Evolutionary conservation across 768 basidiomycete genomes (phyloP).

Genomic region (Mrakia gelida): DNA sequence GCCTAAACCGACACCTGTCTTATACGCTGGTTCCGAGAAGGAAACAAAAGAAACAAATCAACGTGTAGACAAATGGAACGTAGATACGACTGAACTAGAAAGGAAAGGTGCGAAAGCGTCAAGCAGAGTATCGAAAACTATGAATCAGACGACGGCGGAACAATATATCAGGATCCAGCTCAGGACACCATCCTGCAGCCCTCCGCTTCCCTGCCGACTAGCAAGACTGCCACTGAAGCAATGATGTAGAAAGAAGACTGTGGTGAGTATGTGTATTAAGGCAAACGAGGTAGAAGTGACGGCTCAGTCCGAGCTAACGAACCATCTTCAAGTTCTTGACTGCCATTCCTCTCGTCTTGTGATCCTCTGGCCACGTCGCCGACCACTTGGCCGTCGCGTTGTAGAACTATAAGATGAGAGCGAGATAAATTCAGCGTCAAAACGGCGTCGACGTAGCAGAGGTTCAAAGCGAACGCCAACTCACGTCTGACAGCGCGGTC

Average conservation of each 20-base stretch:
- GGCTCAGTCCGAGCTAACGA: not conserved
- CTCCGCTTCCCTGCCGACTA: not conserved
- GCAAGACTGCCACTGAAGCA: conserved; percentile 8
- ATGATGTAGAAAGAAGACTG: not conserved
- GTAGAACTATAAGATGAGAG: conserved; percentile 43
- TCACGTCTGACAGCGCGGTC: conserved; percentile 35
- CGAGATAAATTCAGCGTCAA: not conserved
- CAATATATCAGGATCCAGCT: too few relatives aligned
- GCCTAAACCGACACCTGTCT: too few relatives aligned
- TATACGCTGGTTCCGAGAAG: too few relatives aligned
- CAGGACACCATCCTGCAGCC: too few relatives aligned
- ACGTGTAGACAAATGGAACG: too few relatives aligned
- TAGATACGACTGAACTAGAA: too few relatives aligned
- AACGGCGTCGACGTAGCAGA: not conserved
- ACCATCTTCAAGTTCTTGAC: conserved; percentile 73
- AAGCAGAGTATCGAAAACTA: too few relatives aligned
- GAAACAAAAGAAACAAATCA: too few relatives aligned
- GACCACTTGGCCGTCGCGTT: conserved; percentile 58
- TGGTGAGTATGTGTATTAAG: not conserved
- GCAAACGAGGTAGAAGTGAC: not conserved
- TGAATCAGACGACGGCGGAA: too few relatives aligned
- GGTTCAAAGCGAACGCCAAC: conserved; percentile 24
- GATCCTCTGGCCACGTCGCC: conserved; percentile 65
- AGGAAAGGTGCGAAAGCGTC: too few relatives aligned
- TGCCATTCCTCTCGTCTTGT: conserved; percentile 62